Base-by-base conservation (phyloP, 164 flowering plant species). In the Macadamia tetraphylla region DNA sequence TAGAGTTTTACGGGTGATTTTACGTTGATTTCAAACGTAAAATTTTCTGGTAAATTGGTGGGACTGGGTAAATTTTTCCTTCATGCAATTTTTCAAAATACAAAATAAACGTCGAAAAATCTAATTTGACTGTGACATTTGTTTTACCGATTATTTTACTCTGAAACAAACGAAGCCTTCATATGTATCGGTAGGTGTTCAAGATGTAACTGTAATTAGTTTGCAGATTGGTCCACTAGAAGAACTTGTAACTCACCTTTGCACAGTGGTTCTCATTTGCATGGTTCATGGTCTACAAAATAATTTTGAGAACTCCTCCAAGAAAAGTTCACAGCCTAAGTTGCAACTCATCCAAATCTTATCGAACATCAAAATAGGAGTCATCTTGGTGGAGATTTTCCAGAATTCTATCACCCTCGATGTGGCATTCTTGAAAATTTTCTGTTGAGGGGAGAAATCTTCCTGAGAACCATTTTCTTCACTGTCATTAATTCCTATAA, bases 211-310 rank as follows among this genome's bases (percentile, higher is more conserved):
- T 75, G 75, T 84, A 90, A 60, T 80, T 72, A n/a, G 71, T 81
- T 71, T 81, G 90, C 73, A 72, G 79, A 68, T 84, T 78, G 32
- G 85, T 83, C 98, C 98, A 94, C 29, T 75, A 70, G 63, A 94
- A 94, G 71, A 92, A 90, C 77, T 86, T 94, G 74, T 77, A 88
- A 46, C 86, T 95, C 70, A 90, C 69, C 74, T 81, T 87, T 0
- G 93, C 96, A 73, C 82, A 77, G 69, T 85, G 66, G 9, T 56
- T 74, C 74, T 76, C 88, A 56, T 84, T 84, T 0, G 60, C 71
- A 58, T 63, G 64, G 67, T 79, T 79, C 58, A 84, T 65, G 3
- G 60, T 77, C 58, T 70, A 85, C 79, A 85, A 79, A 55, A 92
- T 79, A 58, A 86, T 82, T 17, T 71, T 60, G 31, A 94, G 83